Evolutionary conservation across 2,329 filamentous ascomycete species (phyloP).

Genomic region (Epichloe glyceriae): DNA sequence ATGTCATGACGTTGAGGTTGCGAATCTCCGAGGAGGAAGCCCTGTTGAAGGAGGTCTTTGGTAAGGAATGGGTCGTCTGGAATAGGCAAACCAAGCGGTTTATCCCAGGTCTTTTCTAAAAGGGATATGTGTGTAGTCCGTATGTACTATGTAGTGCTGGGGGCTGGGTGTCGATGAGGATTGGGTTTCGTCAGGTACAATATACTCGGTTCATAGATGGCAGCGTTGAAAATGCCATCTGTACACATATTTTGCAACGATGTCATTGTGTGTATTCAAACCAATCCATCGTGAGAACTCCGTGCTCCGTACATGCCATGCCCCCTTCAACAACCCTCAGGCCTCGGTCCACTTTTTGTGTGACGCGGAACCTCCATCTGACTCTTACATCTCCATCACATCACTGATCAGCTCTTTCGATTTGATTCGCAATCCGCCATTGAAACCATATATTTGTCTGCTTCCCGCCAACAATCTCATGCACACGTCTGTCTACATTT

Average conservation of each 20-base stretch:
- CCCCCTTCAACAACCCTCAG: background rate
- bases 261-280: too few relatives aligned
- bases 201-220: too few relatives aligned
- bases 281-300: too few relatives aligned
- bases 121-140: too few relatives aligned
- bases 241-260: too few relatives aligned
- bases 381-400: background rate
- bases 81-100: slow-evolving; percentile 34
- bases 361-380: background rate
- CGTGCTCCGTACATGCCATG: too few relatives aligned
- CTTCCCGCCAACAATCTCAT: background rate
- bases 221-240: too few relatives aligned
- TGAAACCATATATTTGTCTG: background rate
- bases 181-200: too few relatives aligned
- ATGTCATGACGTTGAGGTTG: slow-evolving; percentile 2
- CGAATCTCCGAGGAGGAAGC: slow-evolving; percentile 35
- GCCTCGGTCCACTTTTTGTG: background rate
- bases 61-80: slow-evolving; percentile 34
- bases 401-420: background rate
- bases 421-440: background rate
- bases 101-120: slow-evolving; percentile 22
- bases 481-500: background rate
- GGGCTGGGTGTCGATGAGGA: background rate
- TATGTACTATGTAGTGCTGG: background rate
- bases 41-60: slow-evolving; percentile 35